Evolutionary conservation across 2,329 filamentous ascomycete genomes (phyloP), one percentile per base, ranked within the genome.

Genomic region (Cladosporium cucumerinum): DNA sequence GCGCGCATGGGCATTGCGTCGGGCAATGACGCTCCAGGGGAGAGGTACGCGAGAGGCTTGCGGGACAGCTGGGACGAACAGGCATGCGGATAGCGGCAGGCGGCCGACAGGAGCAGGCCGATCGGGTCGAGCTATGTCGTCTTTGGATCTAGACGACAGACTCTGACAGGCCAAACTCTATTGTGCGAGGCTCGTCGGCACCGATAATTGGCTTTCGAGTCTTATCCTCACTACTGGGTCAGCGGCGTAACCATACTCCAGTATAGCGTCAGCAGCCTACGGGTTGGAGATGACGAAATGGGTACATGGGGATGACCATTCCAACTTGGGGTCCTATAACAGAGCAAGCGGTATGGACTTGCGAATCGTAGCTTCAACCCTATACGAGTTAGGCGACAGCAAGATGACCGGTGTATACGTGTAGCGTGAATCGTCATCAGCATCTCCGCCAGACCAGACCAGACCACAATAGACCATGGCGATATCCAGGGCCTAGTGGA

Each of bases 181-280:
- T 54, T 10, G 28, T 21, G 51, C 51, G 51, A 54, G 51, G 51
- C 54, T 57, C 54, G 32, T 25, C 54, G 54, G 32, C 54, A 23
- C 14, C 54, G 54, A 16, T 7, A 25, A 23, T 39, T 57, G 28
- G 54, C 28, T 34, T 51, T 61, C 16, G 32, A 21, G 39, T 30
- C 57, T 46, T 25, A 59, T 48, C 57, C 57, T 59, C 57, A 43
- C 57, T 48, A n/a, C 57, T 48, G 57, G 57, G 57, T 59, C 57
- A 25, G 30, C 28, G 32, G 32, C 54, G 54, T 32, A 54, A 32
- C 30, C 51, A 54, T 14, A 32, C 49, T 54, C 51, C 51, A 54
- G 51, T 23, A 32, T 30, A 21, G 21, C 57, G 57, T n/a, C n/a
- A n/a, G 57, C 23, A 39, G 36, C 12, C 57, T 46, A 39, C 39